Evolutionary conservation across 805 yeast species (phyloP).

Genomic region (Cyberlindnera euphorbiiphila): DNA sequence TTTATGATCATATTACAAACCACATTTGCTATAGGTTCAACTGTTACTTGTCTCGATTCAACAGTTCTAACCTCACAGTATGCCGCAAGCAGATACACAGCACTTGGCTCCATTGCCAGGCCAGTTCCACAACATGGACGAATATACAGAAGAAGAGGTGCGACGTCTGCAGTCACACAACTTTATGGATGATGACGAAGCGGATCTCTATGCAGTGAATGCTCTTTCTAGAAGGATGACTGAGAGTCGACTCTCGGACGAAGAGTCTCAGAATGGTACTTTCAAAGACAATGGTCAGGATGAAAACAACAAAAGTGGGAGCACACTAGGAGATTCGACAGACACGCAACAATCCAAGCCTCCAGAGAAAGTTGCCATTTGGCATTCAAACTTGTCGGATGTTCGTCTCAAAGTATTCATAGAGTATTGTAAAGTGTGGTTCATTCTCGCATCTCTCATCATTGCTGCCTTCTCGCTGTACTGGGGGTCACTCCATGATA

Average conservation of each 20-base stretch:
- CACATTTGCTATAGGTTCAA: too few relatives aligned
- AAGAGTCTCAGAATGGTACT: background rate
- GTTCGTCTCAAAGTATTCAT: constrained; percentile 13
- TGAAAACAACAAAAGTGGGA: background rate
- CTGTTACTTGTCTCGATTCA: too few relatives aligned
- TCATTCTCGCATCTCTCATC: constrained; percentile 34
- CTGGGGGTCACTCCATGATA: constrained; percentile 36
- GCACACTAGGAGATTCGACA: constrained; percentile 1
- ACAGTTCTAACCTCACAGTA: too few relatives aligned
- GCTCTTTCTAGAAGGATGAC: constrained; percentile 8
- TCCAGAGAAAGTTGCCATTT: constrained; percentile 18
- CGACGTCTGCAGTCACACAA: constrained; percentile 4
- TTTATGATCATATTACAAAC: too few relatives aligned
- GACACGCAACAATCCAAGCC: constrained; percentile 5
- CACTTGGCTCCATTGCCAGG: constrained; percentile 1
- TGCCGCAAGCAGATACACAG: too few relatives aligned
- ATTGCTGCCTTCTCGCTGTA: constrained; percentile 33
- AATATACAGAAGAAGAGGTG: constrained; percentile 11
- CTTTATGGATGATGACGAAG: constrained; percentile 1
- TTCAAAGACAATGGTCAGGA: background rate
- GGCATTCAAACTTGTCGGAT: constrained; percentile 12
- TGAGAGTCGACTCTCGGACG: constrained; percentile 1
- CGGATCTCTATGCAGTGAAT: constrained; percentile 6
- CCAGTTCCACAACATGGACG: constrained; percentile 2
- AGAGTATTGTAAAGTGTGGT: constrained; percentile 15